Conservation (phyloP, 1,284 basidiomycete genomes). For the Melampsora larici-populina region DNA sequence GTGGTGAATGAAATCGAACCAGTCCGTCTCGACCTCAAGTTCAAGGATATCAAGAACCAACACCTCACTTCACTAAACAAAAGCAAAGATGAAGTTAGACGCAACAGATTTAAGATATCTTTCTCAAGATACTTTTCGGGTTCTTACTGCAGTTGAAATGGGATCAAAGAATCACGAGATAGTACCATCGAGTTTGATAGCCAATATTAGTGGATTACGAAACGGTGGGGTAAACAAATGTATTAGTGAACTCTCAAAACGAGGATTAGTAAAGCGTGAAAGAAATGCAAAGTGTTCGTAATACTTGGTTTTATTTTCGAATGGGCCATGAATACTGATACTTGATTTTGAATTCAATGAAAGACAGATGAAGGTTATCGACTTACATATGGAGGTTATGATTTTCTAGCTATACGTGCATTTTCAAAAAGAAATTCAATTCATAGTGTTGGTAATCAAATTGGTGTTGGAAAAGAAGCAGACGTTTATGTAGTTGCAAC, state of each 20-base stretch:
- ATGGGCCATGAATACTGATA: not conserved
- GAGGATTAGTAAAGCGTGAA: conserved; percentile 82
- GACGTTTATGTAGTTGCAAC: conserved; percentile 93
- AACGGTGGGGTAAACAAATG: conserved; percentile 92
- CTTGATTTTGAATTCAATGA: not conserved
- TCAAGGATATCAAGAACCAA: not conserved
- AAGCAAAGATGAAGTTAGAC: conserved; percentile 72
- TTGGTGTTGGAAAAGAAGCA: conserved; percentile 96
- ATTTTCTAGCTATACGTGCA: conserved; percentile 89
- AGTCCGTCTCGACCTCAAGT: too few species aligned
- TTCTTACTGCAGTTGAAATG: conserved; percentile 92
- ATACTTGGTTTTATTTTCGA: conserved; percentile 15
- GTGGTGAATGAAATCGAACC: too few species aligned
- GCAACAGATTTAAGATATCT: conserved; percentile 92
- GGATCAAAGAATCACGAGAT: conserved; percentile 97
- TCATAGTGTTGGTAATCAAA: conserved; percentile 88
- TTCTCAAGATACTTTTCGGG: conserved; percentile 85
- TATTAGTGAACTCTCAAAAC: conserved; percentile 81
- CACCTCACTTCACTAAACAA: not conserved
- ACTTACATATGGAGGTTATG: conserved; percentile 94
- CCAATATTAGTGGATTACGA: conserved; percentile 83
- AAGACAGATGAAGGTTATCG: conserved; percentile 90
- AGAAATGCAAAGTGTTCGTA: conserved; percentile 82
- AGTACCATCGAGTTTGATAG: conserved; percentile 81
- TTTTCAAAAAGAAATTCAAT: conserved; percentile 78